Evolutionary conservation across 2,329 filamentous ascomycete genomes (phyloP).

Genomic region (Penicillium sp.): DNA sequence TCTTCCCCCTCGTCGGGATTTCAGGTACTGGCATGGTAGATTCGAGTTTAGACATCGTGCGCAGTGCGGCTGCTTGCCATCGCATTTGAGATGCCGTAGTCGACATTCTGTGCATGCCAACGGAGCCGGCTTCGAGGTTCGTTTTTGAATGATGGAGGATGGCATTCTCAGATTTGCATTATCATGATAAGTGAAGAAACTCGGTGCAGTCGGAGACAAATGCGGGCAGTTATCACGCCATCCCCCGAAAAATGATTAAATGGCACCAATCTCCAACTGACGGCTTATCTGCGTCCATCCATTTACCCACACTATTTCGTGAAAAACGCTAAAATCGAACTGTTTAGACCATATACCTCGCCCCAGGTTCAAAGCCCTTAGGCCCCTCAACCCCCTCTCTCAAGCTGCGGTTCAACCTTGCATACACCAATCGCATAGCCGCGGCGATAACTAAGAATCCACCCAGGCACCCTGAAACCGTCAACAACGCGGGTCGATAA

Average conservation of each 20-base stretch:
- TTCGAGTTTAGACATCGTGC: not conserved
- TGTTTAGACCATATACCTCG: not conserved
- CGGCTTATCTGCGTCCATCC: not conserved
- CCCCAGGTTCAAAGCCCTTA: not conserved
- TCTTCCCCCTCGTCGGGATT: not conserved
- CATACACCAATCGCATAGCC: not conserved
- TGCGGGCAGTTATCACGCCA: not conserved
- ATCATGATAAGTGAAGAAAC: not conserved
- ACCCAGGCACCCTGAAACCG: not conserved
- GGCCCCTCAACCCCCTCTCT: not conserved
- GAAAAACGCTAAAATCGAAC: not conserved
- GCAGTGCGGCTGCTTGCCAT: conserved; percentile 4
- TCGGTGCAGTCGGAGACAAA: not conserved
- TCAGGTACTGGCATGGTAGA: not conserved
- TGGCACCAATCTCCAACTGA: not conserved
- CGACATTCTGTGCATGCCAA: conserved; percentile 9
- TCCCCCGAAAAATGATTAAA: not conserved
- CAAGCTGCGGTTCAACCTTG: not conserved
- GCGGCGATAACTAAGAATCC: not conserved
- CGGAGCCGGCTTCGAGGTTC: not conserved
- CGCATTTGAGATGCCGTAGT: conserved; percentile 6
- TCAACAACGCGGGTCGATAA: not conserved
- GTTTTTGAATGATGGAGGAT: not conserved
- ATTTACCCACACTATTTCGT: not conserved
- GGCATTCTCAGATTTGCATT: not conserved